These are phyloP conservation scores for Poa pratensis DNA, from an alignment of 176 grass and related monocot genomes.

Conservation along the genomic window DNA sequence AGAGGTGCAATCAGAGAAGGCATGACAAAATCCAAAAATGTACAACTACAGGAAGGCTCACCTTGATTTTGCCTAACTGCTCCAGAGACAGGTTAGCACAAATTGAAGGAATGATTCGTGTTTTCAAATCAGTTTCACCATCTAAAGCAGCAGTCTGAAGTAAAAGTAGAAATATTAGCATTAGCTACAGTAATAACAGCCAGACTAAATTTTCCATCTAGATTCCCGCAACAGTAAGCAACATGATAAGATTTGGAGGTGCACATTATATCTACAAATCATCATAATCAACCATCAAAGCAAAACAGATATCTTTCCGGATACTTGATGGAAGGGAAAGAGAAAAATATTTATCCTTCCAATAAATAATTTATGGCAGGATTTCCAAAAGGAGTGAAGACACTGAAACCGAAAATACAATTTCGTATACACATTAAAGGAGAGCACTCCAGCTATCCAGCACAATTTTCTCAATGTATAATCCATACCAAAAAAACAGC, in stretches of 20 bases:
- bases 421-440: not conserved
- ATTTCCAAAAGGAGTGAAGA: constrained; percentile 3
- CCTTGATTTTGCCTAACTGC: constrained; percentile 71
- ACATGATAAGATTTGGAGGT: constrained; percentile 6
- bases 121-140: constrained; percentile 98
- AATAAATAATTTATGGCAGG: not conserved
- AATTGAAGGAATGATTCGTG: constrained; percentile 63
- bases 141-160: constrained; percentile 90
- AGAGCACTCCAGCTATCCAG: not conserved
- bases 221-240: constrained; percentile 7
- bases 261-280: not conserved
- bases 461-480: not conserved
- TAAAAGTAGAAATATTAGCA: constrained; percentile 12
- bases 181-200: constrained; percentile 14
- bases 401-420: not conserved
- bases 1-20: constrained; percentile 38
- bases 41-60: constrained; percentile 44
- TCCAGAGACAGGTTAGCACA: constrained; percentile 66
- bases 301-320: not conserved
- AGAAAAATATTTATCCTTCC: not conserved
- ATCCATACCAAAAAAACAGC: constrained; percentile 4
- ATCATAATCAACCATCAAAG: constrained; percentile 23
- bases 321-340: not conserved
- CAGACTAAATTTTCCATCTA: constrained; percentile 9
- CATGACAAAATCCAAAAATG: constrained; percentile 38